These are phyloP conservation scores for Claviceps fusiformis DNA, from an alignment of 2,329 filamentous ascomycete genomes.

Conservation along the genomic window DNA sequence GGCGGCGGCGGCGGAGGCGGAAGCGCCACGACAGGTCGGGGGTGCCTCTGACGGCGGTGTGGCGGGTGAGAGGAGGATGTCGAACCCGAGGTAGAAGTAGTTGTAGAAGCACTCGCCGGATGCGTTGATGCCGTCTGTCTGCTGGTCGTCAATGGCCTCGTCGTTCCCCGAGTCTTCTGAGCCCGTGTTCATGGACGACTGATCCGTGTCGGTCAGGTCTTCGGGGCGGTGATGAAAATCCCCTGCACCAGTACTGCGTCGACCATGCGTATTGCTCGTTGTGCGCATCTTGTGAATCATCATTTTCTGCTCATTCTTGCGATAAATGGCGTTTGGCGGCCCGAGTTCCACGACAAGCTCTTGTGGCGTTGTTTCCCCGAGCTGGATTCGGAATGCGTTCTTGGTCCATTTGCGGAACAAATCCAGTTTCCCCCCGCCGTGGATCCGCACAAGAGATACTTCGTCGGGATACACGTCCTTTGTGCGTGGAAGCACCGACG, in stretches of 20 bases:
- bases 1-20: background rate
- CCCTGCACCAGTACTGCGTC: constrained; percentile 30
- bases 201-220: constrained; percentile 57
- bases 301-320: constrained; percentile 79
- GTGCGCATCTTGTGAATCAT: constrained; percentile 62
- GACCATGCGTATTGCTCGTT: constrained; percentile 34
- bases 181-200: constrained; percentile 57
- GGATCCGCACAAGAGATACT: constrained; percentile 64
- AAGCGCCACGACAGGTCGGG: constrained; percentile 17
- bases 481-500: constrained; percentile 53
- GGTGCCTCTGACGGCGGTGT: constrained; percentile 50
- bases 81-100: constrained; percentile 92
- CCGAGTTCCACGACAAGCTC: constrained; percentile 83
- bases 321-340: constrained; percentile 85
- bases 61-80: constrained; percentile 76
- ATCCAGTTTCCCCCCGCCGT: constrained; percentile 67
- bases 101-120: constrained; percentile 84
- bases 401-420: constrained; percentile 58
- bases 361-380: constrained; percentile 84
- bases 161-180: constrained; percentile 54
- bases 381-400: constrained; percentile 52
- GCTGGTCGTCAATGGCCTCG: constrained; percentile 44
- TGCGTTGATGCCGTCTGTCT: constrained; percentile 32
- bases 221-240: constrained; percentile 33
- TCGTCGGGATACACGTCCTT: constrained; percentile 80